phyloP scores from a whole-genome alignment of 768 basidiomycete species.

The Kwoniella europaea region DNA sequence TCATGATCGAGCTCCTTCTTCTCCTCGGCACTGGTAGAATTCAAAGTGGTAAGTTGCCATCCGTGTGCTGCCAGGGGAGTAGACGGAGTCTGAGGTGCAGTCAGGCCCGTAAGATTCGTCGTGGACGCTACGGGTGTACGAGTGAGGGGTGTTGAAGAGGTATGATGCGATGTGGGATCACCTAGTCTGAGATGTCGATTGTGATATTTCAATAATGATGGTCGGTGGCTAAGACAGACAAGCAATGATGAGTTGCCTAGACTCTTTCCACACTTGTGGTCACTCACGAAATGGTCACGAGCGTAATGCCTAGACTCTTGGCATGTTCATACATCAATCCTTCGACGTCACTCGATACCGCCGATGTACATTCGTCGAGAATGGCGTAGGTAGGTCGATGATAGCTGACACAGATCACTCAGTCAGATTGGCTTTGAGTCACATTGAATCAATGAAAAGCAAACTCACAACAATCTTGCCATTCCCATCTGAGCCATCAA shows the following conservation, averaged over 20 bases:
- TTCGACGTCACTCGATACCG: constrained; percentile 94
- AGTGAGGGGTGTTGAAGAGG: constrained; percentile 70
- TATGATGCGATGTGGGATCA: constrained; percentile 65
- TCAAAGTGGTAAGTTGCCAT: constrained; percentile 48
- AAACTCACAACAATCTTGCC: constrained; percentile 79
- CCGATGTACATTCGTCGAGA: constrained; percentile 83
- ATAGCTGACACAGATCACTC: constrained; percentile 35
- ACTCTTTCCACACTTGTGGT: constrained; percentile 42
- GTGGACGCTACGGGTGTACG: constrained; percentile 59
- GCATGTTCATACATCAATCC: constrained; percentile 93
- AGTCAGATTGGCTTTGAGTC: neutral
- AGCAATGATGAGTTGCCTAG: no score
- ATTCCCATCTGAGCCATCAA: constrained; percentile 71
- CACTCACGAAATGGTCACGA: constrained; percentile 79
- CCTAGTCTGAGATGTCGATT: constrained; percentile 78
- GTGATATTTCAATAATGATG: constrained; percentile 86
- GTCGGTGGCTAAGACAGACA: constrained; percentile 61
- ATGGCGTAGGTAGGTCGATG: constrained; percentile 55
- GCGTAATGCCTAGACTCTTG: constrained; percentile 83
- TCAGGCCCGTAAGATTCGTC: neutral
- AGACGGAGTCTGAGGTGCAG: constrained; percentile 20
- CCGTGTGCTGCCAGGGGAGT: constrained; percentile 45
- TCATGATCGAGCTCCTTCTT: constrained; percentile 72
- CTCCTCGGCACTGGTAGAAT: constrained; percentile 44
- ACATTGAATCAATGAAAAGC: no score